Base-by-base conservation (phyloP, 1,139 yeast genomes). In the Petasospora rhodanensis region DNA sequence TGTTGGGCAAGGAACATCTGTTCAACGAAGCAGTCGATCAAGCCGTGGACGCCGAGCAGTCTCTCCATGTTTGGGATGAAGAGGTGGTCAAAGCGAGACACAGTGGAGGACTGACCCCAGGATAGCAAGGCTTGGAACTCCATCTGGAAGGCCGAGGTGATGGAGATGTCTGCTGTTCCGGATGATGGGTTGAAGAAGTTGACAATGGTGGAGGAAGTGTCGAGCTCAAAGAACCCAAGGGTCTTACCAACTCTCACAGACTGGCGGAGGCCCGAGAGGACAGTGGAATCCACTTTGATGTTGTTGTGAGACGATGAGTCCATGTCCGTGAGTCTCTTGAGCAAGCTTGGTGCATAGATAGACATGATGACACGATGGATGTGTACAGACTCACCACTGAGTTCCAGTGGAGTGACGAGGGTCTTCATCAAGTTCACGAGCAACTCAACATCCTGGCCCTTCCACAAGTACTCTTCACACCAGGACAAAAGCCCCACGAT, bases 401-500 rank as follows among this genome's bases (percentile, higher is more conserved):
- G 38, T n/a, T 61, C 62, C 2, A 47, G 39, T 1, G 65, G 59
- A n/a, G 51, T 46, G 5, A 61, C 40, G 15, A 64, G 44, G 2
- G 57, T 51, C 20, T 59, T 59, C 16, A 64, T 34, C 6, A 64
- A 46, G 18, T 45, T 58, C 10, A 61, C 46, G 4, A 64, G 43
- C 2, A 58, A 48, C 5, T 49, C 50, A 9, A 52, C 45, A 18
- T 58, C 59, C 23, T 52, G 43, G 11, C 45, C 38, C 17, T 51
- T 52, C 68, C 71, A 66, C 8, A 68, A 46, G 18, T 59, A 58
- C 24, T 57, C 53, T 24, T 57, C 51, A 18, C 66, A 42, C 58
- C 64, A 64, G 12, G 55, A 47, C 31, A 74, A 47, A 1, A 72
- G 66, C 7, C 68, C 66, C 8, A 66, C 54, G 22, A 72, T 47